Conservation (phyloP, 768 basidiomycete species). For the Pholiota conissans region DNA sequence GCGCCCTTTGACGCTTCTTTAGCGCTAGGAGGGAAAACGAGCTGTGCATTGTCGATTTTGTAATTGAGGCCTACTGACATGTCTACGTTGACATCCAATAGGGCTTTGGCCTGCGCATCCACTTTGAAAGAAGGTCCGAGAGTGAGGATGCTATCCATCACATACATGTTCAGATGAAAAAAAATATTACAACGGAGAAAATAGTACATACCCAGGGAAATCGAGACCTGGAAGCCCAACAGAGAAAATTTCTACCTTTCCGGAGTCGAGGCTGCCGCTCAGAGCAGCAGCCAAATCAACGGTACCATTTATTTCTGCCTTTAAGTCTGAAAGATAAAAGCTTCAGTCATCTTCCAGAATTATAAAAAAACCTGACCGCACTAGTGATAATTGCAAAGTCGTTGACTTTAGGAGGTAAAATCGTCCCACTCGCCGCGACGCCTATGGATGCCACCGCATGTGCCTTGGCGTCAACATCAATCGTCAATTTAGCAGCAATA, state of each 20-base stretch:
- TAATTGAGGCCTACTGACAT: constrained; percentile 44
- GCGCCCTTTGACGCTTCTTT: constrained; percentile 18
- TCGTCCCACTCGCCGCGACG: constrained; percentile 41
- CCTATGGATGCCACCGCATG: constrained; percentile 37
- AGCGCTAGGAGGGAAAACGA: constrained; percentile 42
- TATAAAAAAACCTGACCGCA: constrained; percentile 17
- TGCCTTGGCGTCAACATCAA: constrained; percentile 30
- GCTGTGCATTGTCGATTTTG: constrained; percentile 36
- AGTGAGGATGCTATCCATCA: constrained; percentile 37
- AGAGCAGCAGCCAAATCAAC: constrained; percentile 38
- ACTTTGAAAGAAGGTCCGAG: constrained; percentile 50
- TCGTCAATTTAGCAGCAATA: constrained; percentile 21
- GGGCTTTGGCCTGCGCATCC: constrained; percentile 34
- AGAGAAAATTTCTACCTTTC: constrained; percentile 38
- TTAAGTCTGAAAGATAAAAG: constrained; percentile 27
- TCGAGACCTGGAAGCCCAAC: constrained; percentile 47
- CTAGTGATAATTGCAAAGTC: constrained; percentile 35
- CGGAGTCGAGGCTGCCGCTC: constrained; percentile 41
- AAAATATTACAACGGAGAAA: not conserved
- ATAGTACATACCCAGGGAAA: constrained; percentile 42
- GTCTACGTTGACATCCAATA: constrained; percentile 36
- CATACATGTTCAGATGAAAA: too few relatives aligned
- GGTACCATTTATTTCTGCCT: constrained; percentile 38
- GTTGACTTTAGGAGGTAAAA: constrained; percentile 41
- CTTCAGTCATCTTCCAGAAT: not conserved